A percentile compares a stretch with the other conserved stretches of the same genome.
These are phyloP conservation scores for Talaromyces sp. DNA, from an alignment of 2,329 filamentous ascomycete species.

Conservation along the genomic window DNA sequence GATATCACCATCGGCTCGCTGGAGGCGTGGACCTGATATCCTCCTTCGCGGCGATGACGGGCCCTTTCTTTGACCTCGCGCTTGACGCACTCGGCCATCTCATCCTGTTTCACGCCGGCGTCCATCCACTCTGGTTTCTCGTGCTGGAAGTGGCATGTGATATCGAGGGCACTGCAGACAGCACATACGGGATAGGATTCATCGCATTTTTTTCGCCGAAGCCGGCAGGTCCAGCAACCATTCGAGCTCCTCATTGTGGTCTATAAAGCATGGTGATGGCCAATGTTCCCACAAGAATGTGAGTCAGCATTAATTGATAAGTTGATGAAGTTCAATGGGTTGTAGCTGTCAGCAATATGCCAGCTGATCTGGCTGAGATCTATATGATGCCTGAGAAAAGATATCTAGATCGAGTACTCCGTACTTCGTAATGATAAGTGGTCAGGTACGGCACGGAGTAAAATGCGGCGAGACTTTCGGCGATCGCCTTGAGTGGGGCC, in stretches of 20 bases:
- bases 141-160: slow-evolving; percentile 51
- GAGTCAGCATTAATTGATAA: neutral
- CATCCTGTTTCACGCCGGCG: slow-evolving; percentile 41
- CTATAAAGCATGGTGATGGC: neutral
- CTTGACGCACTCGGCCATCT: slow-evolving; percentile 52
- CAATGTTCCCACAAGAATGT: neutral
- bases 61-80: slow-evolving; percentile 54
- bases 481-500: neutral
- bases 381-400: neutral
- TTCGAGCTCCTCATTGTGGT: neutral
- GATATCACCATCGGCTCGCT: neutral
- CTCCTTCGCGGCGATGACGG: slow-evolving; percentile 33
- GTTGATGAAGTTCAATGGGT: neutral
- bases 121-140: slow-evolving; percentile 58
- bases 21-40: neutral
- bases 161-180: slow-evolving; percentile 49
- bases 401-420: too few relatives aligned
- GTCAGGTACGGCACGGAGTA: too few relatives aligned
- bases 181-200: slow-evolving; percentile 50
- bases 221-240: slow-evolving; percentile 47
- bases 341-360: too few relatives aligned
- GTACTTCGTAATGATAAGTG: too few relatives aligned
- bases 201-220: slow-evolving; percentile 60
- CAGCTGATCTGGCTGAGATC: neutral
- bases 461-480: neutral